These are phyloP conservation scores for Parmales sp. DNA, from an alignment of 108 stramenopile genomes.

Conservation along the genomic window DNA sequence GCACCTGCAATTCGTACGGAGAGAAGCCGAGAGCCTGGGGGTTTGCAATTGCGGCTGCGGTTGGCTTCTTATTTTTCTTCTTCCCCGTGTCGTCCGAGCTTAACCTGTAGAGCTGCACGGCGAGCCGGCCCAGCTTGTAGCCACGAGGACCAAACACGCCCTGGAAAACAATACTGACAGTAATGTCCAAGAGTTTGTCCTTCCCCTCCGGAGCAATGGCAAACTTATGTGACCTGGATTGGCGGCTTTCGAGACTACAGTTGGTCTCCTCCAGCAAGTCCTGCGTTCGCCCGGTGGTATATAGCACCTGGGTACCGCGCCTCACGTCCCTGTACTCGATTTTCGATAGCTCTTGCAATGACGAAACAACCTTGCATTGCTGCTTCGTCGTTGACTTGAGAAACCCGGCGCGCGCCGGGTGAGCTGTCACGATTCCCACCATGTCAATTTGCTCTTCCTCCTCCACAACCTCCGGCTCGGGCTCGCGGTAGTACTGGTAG, in stretches of 20 bases:
- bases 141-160: constrained; percentile 23
- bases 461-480: neutral
- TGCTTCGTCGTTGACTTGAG: neutral
- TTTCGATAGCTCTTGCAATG: neutral
- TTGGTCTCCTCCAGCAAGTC: neutral
- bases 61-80: neutral
- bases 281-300: neutral
- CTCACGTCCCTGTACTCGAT: neutral
- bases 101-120: constrained; percentile 21
- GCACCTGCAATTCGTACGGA: constrained; percentile 7
- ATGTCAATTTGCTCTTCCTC: neutral
- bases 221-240: constrained; percentile 19
- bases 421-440: neutral
- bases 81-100: neutral
- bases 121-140: constrained; percentile 26
- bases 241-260: neutral
- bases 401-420: neutral
- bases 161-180: constrained; percentile 25
- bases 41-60: neutral
- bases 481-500: constrained; percentile 6
- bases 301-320: neutral
- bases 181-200: constrained; percentile 11
- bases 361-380: neutral
- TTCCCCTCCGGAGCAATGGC: neutral
- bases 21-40: constrained; percentile 18